Conservation (phyloP, 192 early-diverging fungal genomes). For the Haplosporangium gracile region DNA sequence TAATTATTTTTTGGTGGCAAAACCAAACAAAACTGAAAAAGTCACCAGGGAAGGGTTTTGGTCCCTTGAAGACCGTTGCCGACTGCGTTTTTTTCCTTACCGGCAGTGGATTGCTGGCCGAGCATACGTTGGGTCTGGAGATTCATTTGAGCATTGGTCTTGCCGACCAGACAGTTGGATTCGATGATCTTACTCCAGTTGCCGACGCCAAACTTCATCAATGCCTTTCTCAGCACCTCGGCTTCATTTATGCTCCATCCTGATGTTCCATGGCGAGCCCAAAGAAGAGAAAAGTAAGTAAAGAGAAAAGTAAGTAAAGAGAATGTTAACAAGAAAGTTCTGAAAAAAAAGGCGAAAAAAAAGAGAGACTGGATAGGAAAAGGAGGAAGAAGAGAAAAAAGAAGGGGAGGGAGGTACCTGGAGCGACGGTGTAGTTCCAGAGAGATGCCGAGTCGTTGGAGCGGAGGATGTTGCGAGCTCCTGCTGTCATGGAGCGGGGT, state of each 20-base stretch:
- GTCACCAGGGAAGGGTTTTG: background rate
- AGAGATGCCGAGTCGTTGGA: conserved; percentile 95
- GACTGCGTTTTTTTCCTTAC: conserved; percentile 50
- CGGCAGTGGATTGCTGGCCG: conserved; percentile 95
- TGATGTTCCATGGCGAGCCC: conserved; percentile 6
- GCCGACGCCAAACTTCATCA: conserved; percentile 93
- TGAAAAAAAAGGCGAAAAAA: background rate
- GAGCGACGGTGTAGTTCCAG: conserved; percentile 95
- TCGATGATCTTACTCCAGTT: conserved; percentile 98
- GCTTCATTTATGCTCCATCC: conserved; percentile 92
- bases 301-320: background rate
- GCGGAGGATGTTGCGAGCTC: conserved; percentile 90
- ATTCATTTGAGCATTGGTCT: conserved; percentile 98
- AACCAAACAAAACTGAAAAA: background rate
- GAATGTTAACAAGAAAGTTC: background rate
- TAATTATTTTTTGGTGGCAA: background rate
- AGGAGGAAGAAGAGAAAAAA: background rate
- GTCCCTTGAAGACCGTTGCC: no score
- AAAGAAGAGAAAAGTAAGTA: no score
- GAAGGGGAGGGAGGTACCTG: conserved; percentile 59
- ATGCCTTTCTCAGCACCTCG: conserved; percentile 83
- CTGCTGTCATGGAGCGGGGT: conserved; percentile 91
- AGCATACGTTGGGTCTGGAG: conserved; percentile 94
- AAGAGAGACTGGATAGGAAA: background rate
- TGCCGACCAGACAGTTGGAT: conserved; percentile 88